Base-by-base conservation (phyloP, 345 rosid genomes). In the Lepidium africanum region DNA sequence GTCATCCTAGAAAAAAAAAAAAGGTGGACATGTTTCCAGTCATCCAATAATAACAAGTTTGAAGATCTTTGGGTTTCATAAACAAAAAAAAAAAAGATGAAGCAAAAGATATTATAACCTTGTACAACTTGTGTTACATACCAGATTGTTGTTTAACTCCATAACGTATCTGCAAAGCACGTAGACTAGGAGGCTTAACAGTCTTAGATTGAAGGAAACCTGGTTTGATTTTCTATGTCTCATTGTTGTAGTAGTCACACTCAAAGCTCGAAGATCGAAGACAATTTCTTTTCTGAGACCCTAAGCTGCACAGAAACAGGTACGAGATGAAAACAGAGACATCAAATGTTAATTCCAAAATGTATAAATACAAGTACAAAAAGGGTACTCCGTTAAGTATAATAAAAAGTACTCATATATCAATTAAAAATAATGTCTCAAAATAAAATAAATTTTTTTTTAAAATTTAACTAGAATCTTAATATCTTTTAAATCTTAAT, bases 1-100 rank as follows among this genome's bases (percentile, higher is more conserved):
- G 27, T 25, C 4, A 3, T 25, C 77, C 88, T 82, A 79, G 73
- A 65, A 43, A 41, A 37, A 51, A 59, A 36, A 41, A 50, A 14
- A n/a, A n/a, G 42, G 72, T 30, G 61, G 27, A 63, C 6, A 36
- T 42, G 35, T 42, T 9, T 16, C 38, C 40, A 53, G 50, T 17
- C 19, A 53, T 60, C 16, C 35, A 62, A 12, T 25, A 58, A 35
- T 7, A 59, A 67, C 16, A 75, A 70, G 66, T 39, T 46, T 25
- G 69, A 36, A 15, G 7, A 41, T 54, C 43, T 71, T 43, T 38
- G 45, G 69, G 47, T 53, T 71, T 50, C 25, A 43, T 32, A 49
- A 53, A 23, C 27, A 25, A 3, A 2, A 25, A 25, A 25, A 4
- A 33, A 11, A 50, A 56, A 45, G 65, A 49, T n/a, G 67, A 23